Evolutionary conservation across 352 stramenopile species (phyloP), one percentile per base, ranked within the genome.

Genomic region (Phytopythium ostracodes): DNA sequence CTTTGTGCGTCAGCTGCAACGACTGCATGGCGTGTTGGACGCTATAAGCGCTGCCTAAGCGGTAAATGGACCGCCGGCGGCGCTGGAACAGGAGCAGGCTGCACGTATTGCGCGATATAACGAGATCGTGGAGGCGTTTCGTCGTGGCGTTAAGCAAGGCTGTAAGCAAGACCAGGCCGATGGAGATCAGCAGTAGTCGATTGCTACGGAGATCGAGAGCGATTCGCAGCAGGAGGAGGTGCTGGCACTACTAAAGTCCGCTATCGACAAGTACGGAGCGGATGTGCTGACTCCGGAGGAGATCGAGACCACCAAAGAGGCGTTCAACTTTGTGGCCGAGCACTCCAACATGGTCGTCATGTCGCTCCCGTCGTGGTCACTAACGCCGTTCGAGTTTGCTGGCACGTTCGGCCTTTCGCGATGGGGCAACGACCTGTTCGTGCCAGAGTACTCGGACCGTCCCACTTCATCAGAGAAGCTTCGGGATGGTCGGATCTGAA

Each of bases 361-460:
- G 51, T 43, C 51, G 15, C 29, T 44, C 2, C 33, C 29, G 31
- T 29, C 51, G 31, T 57, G 51, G 51, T 42, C 25, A 5, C 31
- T 33, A 18, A 43, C 27, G 51, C 31, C 51, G 51, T 59, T 59
- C 53, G 33, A 59, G 22, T 59, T 49, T 29, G 38, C 20, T 27
- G 53, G 35, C 22, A 49, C 18, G 6, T 43, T 22, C n/a, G 38
- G 53, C 12, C 36, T 59, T 7, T 31, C 33, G 10, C 35, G 53
- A 8, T 59, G 35, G 53, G 53, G 53, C 14, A 59, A 59, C 35
- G 53, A 59, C 31, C 53, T 59, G 12, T 24, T 49, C 5, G 10
- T 47, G 0, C 36, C 24, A 4, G 33, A 33, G 33, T n/a, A 49
- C 53, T 59, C 53, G 8, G 35, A 44, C 33, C 14, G 20, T 20